Conservation (phyloP, 140 eudicot species). For the Senecio squalidus region DNA sequence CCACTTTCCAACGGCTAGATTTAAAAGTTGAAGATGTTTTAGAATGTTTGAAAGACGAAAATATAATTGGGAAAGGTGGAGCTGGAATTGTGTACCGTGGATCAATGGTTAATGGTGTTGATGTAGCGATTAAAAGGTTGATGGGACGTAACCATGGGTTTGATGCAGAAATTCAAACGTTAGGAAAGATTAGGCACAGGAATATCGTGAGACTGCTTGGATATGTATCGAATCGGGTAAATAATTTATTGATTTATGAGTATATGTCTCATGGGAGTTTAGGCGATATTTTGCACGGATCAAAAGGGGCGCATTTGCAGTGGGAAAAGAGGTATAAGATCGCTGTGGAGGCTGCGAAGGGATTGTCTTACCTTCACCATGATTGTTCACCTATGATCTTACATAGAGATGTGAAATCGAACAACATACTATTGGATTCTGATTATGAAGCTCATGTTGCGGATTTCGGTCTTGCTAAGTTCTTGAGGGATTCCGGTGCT, state of each 20-base stretch:
- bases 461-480: slow-evolving; percentile 60
- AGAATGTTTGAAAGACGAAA: slow-evolving; percentile 44
- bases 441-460: slow-evolving; percentile 57
- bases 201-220: slow-evolving; percentile 49
- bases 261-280: slow-evolving; percentile 58
- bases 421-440: slow-evolving; percentile 45
- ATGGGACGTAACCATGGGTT: slow-evolving; percentile 40
- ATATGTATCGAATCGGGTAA: slow-evolving; percentile 42
- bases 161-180: slow-evolving; percentile 46
- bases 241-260: slow-evolving; percentile 43
- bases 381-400: slow-evolving; percentile 53
- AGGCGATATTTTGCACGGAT: slow-evolving; percentile 53
- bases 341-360: slow-evolving; percentile 48
- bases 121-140: slow-evolving; percentile 46
- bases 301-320: slow-evolving; percentile 36
- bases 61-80: slow-evolving; percentile 58
- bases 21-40: slow-evolving; percentile 44
- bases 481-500: slow-evolving; percentile 32
- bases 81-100: slow-evolving; percentile 57
- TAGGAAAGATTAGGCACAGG: slow-evolving; percentile 45
- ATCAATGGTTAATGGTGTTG: slow-evolving; percentile 39
- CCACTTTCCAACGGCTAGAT: slow-evolving; percentile 34
- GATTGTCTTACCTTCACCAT: slow-evolving; percentile 49
- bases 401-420: slow-evolving; percentile 49
- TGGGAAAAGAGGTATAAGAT: slow-evolving; percentile 49